These are phyloP conservation scores for Pulveroboletus sp. DNA, from an alignment of 768 basidiomycete species.

Conservation along the genomic window DNA sequence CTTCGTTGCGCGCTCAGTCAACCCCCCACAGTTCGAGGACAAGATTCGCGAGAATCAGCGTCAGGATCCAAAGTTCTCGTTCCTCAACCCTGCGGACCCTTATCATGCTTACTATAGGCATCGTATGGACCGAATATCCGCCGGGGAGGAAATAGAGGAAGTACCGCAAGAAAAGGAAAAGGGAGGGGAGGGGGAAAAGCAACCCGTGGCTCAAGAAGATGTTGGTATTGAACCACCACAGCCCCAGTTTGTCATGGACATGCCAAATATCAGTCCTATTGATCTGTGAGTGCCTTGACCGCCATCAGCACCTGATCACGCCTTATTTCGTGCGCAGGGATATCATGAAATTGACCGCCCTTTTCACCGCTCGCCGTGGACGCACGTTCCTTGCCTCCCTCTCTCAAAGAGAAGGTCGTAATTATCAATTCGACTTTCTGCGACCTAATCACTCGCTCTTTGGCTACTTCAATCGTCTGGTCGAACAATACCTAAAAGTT, in stretches of 20 bases:
- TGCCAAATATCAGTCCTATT: constrained; percentile 83
- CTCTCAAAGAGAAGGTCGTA: constrained; percentile 85
- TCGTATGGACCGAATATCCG: constrained; percentile 78
- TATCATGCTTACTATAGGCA: constrained; percentile 98
- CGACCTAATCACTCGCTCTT: constrained; percentile 95
- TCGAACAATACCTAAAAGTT: constrained; percentile 93
- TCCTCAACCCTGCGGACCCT: constrained; percentile 94
- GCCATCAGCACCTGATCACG: background rate
- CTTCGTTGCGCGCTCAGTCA: constrained; percentile 90
- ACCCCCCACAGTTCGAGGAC: constrained; percentile 91
- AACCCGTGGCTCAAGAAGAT: constrained; percentile 46
- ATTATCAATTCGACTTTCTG: constrained; percentile 98
- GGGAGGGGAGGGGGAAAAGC: constrained; percentile 31
- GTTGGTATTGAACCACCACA: constrained; percentile 73
- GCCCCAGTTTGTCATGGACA: constrained; percentile 79
- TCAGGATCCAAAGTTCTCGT: constrained; percentile 97
- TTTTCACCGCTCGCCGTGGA: constrained; percentile 92
- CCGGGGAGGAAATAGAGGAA: constrained; percentile 73
- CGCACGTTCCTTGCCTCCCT: constrained; percentile 82
- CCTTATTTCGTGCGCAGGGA: constrained; percentile 51
- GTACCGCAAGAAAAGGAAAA: constrained; percentile 43
- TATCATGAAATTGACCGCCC: constrained; percentile 92
- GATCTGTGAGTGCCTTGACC: constrained; percentile 73
- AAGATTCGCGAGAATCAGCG: constrained; percentile 97
- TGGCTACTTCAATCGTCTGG: constrained; percentile 94